Evolutionary conservation across 2,329 filamentous ascomycete species (phyloP).

Genomic region (Alternaria viburni): DNA sequence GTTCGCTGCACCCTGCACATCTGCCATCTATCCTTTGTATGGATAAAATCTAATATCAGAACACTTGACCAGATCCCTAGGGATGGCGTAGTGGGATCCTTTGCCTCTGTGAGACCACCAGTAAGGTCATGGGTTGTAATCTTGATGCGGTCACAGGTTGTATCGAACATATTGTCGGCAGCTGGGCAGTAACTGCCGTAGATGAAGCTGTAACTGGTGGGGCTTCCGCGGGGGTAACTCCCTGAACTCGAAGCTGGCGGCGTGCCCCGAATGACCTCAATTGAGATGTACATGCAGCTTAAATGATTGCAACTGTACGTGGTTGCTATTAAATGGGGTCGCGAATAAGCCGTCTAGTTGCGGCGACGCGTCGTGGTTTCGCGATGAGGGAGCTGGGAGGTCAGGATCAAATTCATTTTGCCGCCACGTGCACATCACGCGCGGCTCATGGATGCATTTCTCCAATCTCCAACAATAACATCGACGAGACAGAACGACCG

Average conservation of each 20-base stretch:
- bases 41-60: conserved; percentile 1
- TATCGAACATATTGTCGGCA: neutral
- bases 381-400: neutral
- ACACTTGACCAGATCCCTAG: neutral
- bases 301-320: neutral
- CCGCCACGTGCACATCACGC: neutral
- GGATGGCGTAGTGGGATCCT: neutral
- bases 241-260: neutral
- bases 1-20: neutral
- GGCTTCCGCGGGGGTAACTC: conserved; percentile 4
- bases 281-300: neutral
- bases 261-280: neutral
- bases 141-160: neutral
- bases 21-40: conserved; percentile 2
- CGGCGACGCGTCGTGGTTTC: neutral
- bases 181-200: conserved; percentile 12
- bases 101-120: neutral
- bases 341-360: neutral
- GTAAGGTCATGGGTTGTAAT: neutral
- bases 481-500: neutral
- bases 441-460: neutral
- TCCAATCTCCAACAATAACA: neutral
- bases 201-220: conserved; percentile 4
- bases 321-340: neutral
- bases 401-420: neutral